Evolutionary conservation across 352 stramenopile genomes (phyloP).

Genomic region (Globisporangium viniferum): DNA sequence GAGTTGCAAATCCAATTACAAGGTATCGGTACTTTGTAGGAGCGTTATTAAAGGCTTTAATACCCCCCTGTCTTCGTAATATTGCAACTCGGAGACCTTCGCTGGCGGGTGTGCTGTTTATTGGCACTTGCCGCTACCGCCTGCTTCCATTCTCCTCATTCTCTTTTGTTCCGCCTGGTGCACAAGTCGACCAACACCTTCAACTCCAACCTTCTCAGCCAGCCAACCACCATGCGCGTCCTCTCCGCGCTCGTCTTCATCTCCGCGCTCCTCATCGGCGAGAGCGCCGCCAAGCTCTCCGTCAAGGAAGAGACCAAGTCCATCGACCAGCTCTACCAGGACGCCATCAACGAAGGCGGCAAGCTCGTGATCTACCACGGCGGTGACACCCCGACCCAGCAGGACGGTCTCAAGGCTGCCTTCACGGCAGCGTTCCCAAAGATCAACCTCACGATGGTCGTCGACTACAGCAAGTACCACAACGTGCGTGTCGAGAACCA

Average conservation of each 20-base stretch:
- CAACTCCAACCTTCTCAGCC: not conserved
- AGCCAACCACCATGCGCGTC: not conserved
- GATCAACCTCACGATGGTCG: slow-evolving; percentile 59
- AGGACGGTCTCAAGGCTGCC: slow-evolving; percentile 20
- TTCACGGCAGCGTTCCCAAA: slow-evolving; percentile 36
- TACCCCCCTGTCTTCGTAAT: no score
- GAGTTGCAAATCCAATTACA: no score
- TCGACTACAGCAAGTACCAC: slow-evolving; percentile 60
- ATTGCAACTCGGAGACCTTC: no score
- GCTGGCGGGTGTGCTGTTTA: no score
- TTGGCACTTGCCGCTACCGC: no score
- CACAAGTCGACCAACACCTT: not conserved
- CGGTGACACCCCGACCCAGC: slow-evolving; percentile 31
- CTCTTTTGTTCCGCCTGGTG: not conserved
- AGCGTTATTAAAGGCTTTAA: no score
- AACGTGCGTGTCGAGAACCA: slow-evolving; percentile 48
- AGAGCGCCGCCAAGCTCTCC: slow-evolving; percentile 7
- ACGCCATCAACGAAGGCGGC: slow-evolving; percentile 49
- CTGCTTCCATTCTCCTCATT: not conserved
- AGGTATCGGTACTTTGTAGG: no score
- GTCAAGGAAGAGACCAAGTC: slow-evolving; percentile 41
- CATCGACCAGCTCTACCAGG: slow-evolving; percentile 41
- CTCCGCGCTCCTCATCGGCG: not conserved
- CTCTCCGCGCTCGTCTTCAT: slow-evolving; percentile 3
- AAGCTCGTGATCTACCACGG: slow-evolving; percentile 47